A percentile compares a stretch with the other conserved stretches of the same genome.
Evolutionary conservation across 163 green algal species (phyloP).

Genomic region (Coccomyxa subellipsoidea): DNA sequence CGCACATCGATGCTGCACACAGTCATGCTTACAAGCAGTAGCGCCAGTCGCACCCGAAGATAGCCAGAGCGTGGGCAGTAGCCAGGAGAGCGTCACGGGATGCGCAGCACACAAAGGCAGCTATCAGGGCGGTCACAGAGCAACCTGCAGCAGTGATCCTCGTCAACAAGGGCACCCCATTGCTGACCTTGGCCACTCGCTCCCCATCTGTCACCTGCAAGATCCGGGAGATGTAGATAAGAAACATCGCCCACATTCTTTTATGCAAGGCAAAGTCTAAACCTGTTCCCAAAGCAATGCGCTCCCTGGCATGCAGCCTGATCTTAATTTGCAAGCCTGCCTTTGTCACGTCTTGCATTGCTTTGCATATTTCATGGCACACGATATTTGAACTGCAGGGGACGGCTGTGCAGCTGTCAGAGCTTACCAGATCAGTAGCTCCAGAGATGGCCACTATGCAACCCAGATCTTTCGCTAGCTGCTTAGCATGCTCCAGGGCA

Average conservation of each 20-base stretch:
- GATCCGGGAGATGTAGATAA: no score
- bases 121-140: slow-evolving; percentile 76
- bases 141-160: slow-evolving; percentile 81
- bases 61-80: slow-evolving; percentile 59
- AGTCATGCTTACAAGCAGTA: no score
- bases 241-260: no score
- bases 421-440: neutral
- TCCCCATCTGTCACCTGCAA: slow-evolving; percentile 74
- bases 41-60: slow-evolving; percentile 84
- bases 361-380: no score
- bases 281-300: no score
- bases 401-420: neutral
- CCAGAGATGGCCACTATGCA: slow-evolving; percentile 75
- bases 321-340: no score
- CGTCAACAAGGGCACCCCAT: slow-evolving; percentile 68
- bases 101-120: slow-evolving; percentile 60
- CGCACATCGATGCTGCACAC: no score
- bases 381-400: no score
- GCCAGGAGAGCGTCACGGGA: slow-evolving; percentile 46
- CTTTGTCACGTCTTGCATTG: no score
- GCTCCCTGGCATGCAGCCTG: no score
- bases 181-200: slow-evolving; percentile 51
- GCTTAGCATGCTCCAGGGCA: slow-evolving; percentile 56
- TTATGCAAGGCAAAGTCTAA: no score
- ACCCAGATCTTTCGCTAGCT: slow-evolving; percentile 45